Conservation (phyloP, 2,329 filamentous ascomycete genomes). For the Lachnellula subtilissima region DNA sequence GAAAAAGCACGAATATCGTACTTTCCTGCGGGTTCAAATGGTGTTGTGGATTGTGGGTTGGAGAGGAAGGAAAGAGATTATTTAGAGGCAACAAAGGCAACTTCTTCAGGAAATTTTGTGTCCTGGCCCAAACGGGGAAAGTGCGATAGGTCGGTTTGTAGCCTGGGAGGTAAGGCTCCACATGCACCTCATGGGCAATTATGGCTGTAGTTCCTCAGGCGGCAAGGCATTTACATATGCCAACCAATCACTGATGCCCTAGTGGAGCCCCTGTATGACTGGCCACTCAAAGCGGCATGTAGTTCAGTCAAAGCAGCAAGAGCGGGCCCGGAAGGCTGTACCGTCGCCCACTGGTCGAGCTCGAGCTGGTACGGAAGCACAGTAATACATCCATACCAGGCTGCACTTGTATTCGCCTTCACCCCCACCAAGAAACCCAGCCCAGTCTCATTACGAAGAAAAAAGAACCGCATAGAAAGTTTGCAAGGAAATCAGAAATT, state of each 20-base stretch:
- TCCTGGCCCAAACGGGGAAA: slow-evolving; percentile 1
- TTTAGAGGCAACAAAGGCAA: slow-evolving; percentile 3
- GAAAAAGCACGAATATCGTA: slow-evolving; percentile 33
- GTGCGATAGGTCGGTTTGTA: not conserved
- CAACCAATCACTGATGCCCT: not conserved
- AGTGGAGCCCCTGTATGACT: too few species aligned
- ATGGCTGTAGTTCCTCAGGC: not conserved
- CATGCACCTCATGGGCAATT: not conserved
- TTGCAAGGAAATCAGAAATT: not conserved
- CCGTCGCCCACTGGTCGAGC: not conserved
- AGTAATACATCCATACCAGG: slow-evolving; percentile 1
- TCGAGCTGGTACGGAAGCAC: not conserved
- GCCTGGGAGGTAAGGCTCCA: not conserved
- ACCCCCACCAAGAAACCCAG: not conserved
- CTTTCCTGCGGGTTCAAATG: slow-evolving; percentile 28
- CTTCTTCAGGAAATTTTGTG: slow-evolving; percentile 5
- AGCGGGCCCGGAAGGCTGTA: not conserved
- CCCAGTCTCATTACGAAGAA: too few species aligned
- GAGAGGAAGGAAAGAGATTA: not conserved
- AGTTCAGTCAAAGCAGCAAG: not conserved
- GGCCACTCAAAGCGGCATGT: not conserved
- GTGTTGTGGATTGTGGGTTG: slow-evolving; percentile 14
- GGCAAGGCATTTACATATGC: not conserved
- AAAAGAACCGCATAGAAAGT: not conserved
- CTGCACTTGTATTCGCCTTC: not conserved